Percentiles rank a stretch among this genome's conserved stretches.
phyloP scores from a whole-genome alignment of 768 basidiomycete genomes.

The Lactarius evosmus region DNA sequence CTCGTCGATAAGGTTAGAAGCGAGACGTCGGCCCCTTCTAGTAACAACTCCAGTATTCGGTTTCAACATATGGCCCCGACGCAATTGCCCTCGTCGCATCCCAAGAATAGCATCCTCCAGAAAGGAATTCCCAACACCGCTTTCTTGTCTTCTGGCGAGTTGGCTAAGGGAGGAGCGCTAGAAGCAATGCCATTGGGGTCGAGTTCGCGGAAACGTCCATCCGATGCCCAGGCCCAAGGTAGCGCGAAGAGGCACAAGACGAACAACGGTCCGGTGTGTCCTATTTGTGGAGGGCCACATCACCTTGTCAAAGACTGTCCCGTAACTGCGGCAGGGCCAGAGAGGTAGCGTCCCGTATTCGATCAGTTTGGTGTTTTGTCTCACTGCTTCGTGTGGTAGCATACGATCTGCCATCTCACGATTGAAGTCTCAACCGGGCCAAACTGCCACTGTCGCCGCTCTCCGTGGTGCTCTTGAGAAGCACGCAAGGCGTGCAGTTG shows the following conservation, averaged over 20 bases:
- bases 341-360: constrained; percentile 43
- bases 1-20: constrained; percentile 40
- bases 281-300: constrained; percentile 45
- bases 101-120: background rate
- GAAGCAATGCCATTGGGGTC: background rate
- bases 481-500: background rate
- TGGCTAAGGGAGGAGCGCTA: background rate
- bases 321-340: constrained; percentile 47
- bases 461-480: constrained; percentile 40
- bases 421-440: constrained; percentile 41
- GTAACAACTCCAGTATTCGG: background rate
- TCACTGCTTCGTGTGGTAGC: constrained; percentile 33
- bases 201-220: constrained; percentile 33
- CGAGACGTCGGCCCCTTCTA: constrained; percentile 19
- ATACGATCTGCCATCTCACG: constrained; percentile 44
- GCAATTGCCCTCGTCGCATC: constrained; percentile 3
- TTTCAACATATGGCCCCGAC: background rate
- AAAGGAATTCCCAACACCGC: background rate
- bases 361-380: background rate
- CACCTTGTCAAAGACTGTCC: constrained; percentile 58
- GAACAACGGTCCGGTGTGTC: constrained; percentile 38
- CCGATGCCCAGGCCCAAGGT: constrained; percentile 28
- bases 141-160: background rate
- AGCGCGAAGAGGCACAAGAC: constrained; percentile 39
- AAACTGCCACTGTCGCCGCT: constrained; percentile 36